Percentiles rank a stretch among this genome's conserved stretches.
Conservation (phyloP, 495 filamentous ascomycete genomes). For the Podospora sp. region DNA sequence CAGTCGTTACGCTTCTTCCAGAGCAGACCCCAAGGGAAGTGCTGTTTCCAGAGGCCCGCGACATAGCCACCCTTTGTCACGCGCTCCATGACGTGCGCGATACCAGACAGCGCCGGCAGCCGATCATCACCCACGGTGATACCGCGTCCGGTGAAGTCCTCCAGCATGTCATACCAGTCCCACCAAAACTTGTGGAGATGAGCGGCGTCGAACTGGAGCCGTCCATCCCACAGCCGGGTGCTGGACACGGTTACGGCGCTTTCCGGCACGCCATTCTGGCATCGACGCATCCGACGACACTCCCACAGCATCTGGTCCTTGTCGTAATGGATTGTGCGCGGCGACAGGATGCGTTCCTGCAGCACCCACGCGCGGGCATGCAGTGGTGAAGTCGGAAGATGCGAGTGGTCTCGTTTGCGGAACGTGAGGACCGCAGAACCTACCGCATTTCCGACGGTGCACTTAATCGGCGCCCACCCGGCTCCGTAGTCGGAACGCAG, state of each 20-base stretch:
- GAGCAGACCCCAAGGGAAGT: neutral
- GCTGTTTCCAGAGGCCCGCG: neutral
- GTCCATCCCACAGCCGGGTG: neutral
- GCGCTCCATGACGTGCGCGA: neutral
- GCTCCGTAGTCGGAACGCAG: neutral
- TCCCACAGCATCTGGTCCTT: constrained; percentile 15
- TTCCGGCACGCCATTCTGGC: constrained; percentile 10
- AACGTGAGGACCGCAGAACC: neutral
- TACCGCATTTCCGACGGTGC: neutral
- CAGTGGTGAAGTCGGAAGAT: neutral
- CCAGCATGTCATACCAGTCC: constrained; percentile 10
- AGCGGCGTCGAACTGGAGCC: neutral
- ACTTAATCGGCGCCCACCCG: neutral
- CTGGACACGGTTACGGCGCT: neutral
- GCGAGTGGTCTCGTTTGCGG: neutral
- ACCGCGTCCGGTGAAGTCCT: neutral
- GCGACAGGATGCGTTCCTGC: constrained; percentile 10
- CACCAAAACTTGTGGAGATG: constrained; percentile 6
- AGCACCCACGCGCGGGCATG: constrained; percentile 5
- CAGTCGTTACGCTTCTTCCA: neutral
- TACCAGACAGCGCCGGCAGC: constrained; percentile 8
- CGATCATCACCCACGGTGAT: constrained; percentile 1
- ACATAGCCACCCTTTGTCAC: neutral
- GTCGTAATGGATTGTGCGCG: constrained; percentile 8
- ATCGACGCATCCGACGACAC: neutral